Evolutionary conservation across 495 filamentous ascomycete species (phyloP).

Genomic region (Penicillium herquei): DNA sequence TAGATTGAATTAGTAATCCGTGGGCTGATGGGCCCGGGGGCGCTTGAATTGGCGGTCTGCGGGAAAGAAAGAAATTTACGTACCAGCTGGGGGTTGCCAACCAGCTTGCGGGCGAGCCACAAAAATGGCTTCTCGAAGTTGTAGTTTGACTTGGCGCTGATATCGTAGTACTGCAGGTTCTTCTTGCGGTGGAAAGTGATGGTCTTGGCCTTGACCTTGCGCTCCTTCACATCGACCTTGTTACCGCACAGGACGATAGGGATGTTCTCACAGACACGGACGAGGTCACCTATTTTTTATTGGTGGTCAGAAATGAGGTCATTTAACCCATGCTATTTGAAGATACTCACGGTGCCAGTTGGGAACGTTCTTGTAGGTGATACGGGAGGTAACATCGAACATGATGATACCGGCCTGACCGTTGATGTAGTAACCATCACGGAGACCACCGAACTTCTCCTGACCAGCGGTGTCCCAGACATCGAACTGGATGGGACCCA

Average conservation of each 20-base stretch:
- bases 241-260: constrained; percentile 98
- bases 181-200: constrained; percentile 99
- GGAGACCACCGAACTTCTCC: constrained; percentile 99
- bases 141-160: constrained; percentile 99
- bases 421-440: constrained; percentile 99
- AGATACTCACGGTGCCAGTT: constrained; percentile 98
- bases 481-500: constrained; percentile 96
- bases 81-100: constrained; percentile 89
- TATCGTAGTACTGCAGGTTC: constrained; percentile 99
- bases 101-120: constrained; percentile 97
- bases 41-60: neutral
- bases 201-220: constrained; percentile 99
- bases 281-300: constrained; percentile 74
- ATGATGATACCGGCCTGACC: constrained; percentile 99
- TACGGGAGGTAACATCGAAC: constrained; percentile 99
- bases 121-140: constrained; percentile 99
- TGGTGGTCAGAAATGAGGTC: neutral
- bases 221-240: constrained; percentile 99
- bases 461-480: constrained; percentile 99
- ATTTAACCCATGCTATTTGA: neutral
- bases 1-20: constrained; percentile 14
- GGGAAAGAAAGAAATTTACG: constrained; percentile 28
- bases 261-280: constrained; percentile 99
- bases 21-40: neutral
- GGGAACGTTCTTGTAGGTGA: constrained; percentile 99